Base-by-base conservation (phyloP, 805 yeast genomes). In the Saccharomyces eubayanus region DNA sequence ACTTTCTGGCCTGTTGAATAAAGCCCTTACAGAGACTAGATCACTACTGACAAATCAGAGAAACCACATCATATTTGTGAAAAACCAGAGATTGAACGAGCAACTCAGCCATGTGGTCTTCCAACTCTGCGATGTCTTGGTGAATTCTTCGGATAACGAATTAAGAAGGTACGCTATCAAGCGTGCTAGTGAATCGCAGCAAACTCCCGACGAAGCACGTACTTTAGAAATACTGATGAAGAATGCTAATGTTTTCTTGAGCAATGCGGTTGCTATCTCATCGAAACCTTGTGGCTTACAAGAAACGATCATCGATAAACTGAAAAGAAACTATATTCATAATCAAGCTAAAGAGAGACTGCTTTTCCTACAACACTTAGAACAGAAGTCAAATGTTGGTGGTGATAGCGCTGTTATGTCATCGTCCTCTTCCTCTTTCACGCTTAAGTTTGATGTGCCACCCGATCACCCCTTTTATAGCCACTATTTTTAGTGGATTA, bases 211-310 rank as follows among this genome's bases (percentile, higher is more conserved):
- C 6, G 29, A 46, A n/a, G 29, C 29, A 4, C 60, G 58, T 48
- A 53, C 59, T 5, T 48, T 52, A 28, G 53, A 51, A 1, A 51
- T 64, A 3, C 51, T 67, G 43, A 46, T 57, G 57, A 65, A 66
- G 52, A 67, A 67, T 43, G 62, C 65, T 6, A 51, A 49, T 28
- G 60, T 63, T 3, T 54, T 64, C 16, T 53, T 65, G 14, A 36
- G 53, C 14, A 67, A 67, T 36, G 66, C 67, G 0, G 52, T 51
- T 8, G 57, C 50, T 28, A 63, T 64, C n/a, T 60, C 70, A 2
- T 59, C 65, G 46, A 52, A 52, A 48, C 56, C 68, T 8, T 66
- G 70, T 52, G 71, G 71, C 4, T 48, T 67, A 28, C 62, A 63
- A 52, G 71, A 67, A 50, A 59, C 57, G 40, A 59, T 67, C 10